These are phyloP conservation scores for Leptomonas pyrrhocoris DNA, from an alignment of 208 protist species.

Conservation along the genomic window DNA sequence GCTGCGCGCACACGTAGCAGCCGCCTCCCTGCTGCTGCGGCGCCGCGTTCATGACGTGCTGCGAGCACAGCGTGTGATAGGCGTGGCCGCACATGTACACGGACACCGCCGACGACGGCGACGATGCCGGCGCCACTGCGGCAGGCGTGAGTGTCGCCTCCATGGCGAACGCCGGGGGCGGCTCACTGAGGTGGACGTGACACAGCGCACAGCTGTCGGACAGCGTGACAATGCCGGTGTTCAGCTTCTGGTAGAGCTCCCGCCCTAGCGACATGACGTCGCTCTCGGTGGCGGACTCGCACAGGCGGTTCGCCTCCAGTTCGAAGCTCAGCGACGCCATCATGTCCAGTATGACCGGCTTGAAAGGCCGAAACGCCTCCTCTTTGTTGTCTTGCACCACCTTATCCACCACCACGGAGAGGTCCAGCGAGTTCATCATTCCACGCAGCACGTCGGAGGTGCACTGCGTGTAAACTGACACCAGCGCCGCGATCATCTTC, in stretches of 20 bases:
- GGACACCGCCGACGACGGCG: slow-evolving; percentile 36
- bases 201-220: slow-evolving; percentile 73
- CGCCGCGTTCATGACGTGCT: slow-evolving; percentile 9
- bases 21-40: slow-evolving; percentile 1
- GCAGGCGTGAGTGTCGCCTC: neutral
- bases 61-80: slow-evolving; percentile 65
- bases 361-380: slow-evolving; percentile 60
- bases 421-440: slow-evolving; percentile 63
- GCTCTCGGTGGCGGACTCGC: slow-evolving; percentile 46
- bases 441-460: slow-evolving; percentile 45
- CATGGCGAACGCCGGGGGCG: neutral
- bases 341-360: slow-evolving; percentile 65
- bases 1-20: slow-evolving; percentile 18
- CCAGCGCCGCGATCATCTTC: slow-evolving; percentile 43
- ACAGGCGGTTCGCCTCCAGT: slow-evolving; percentile 53
- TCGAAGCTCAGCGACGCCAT: slow-evolving; percentile 66
- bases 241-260: slow-evolving; percentile 46
- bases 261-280: slow-evolving; percentile 51
- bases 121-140: neutral
- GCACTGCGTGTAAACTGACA: slow-evolving; percentile 62
- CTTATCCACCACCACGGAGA: slow-evolving; percentile 49
- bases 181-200: slow-evolving; percentile 31
- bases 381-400: slow-evolving; percentile 59
- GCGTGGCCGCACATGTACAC: slow-evolving; percentile 81
- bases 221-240: slow-evolving; percentile 49